Evolutionary conservation across 208 protist species (phyloP), one percentile per base, ranked within the genome.

Genomic region (Acanthamoeba royreba): DNA sequence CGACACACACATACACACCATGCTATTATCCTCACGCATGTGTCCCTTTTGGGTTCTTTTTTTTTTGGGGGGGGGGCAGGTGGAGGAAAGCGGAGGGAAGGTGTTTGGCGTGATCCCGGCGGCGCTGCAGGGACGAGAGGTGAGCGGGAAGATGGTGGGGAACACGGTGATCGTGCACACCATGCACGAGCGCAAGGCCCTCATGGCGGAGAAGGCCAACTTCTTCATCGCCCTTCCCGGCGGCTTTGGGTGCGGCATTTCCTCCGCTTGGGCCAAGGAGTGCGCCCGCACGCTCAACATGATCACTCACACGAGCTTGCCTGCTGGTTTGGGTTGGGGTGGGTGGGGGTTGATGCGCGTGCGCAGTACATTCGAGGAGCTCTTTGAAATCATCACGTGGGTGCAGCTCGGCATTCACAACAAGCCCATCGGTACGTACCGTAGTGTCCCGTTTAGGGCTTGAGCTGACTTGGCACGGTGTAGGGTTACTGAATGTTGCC

Each of bases 171-270:
- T 92, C 8, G 87, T 92, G 31, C 25, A 8, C 87, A 81, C 35
- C 61, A 92, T 92, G 87, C 87, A 92, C 87, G 87, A 92, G 87
- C 55, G 87, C 42, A 92, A 92, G 87, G 31, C 13, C 25, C 5
- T 46, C 25, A 92, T 92, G 87, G 8, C 38, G n/a, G 61, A 74
- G 5, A 74, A 45, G 53, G 9, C 61, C 9, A 47, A 79, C 87
- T 55, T 5, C 40, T 92, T 92, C 63, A 15, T 92, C 43, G 87
- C 61, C 11, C 42, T 92, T 38, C 87, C 87, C 43, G 87, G 87
- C 52, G 87, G 87, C 87, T 79, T 92, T 58, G 87, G 87, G 66
- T 77, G 31, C 17, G 66, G 19, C 17, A 61, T n/a, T n/a, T n/a
- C n/a, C n/a, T n/a, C n/a, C n/a, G n/a, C n/a, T n/a, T n/a, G n/a